These are phyloP conservation scores for Hydnomerulius pinastri DNA, from an alignment of 768 basidiomycete species.

Conservation along the genomic window DNA sequence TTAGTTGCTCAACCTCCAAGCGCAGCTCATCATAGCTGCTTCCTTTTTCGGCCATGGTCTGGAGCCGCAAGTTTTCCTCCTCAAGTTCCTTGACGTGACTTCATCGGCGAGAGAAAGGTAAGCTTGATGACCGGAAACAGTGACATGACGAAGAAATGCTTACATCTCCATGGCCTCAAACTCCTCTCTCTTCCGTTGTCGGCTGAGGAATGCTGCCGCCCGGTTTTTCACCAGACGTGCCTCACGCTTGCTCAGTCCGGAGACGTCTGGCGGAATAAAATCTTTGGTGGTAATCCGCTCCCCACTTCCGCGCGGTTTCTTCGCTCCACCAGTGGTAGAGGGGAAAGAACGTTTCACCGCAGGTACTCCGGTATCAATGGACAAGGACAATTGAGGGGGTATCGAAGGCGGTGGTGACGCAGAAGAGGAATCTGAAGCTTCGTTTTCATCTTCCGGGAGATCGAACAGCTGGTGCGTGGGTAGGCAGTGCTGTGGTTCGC, in stretches of 20 bases:
- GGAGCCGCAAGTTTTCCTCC: conserved; percentile 78
- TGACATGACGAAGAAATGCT: conserved; percentile 38
- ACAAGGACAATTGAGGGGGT: conserved; percentile 35
- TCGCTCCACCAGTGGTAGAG: conserved; percentile 43
- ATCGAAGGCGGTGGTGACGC: conserved; percentile 31
- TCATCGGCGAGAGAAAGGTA: conserved; percentile 21
- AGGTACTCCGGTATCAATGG: conserved; percentile 33
- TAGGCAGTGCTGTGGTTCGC: conserved; percentile 55
- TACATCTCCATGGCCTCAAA: conserved; percentile 91
- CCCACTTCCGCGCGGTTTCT: conserved; percentile 50
- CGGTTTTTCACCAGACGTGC: conserved; percentile 91
- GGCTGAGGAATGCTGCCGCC: conserved; percentile 87
- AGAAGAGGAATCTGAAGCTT: conserved; percentile 36
- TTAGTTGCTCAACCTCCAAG: conserved; percentile 67
- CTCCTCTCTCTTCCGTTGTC: conserved; percentile 90
- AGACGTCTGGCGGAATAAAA: conserved; percentile 86
- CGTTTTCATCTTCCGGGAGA: conserved; percentile 40
- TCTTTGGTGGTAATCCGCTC: conserved; percentile 68
- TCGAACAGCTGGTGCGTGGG: conserved; percentile 78
- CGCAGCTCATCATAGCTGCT: conserved; percentile 42
- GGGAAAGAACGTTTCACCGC: conserved; percentile 44
- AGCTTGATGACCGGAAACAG: conserved; percentile 16
- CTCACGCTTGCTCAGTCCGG: conserved; percentile 86
- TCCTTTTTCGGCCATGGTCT: conserved; percentile 54
- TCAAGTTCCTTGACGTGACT: conserved; percentile 85